Evolutionary conservation across 768 basidiomycete species (phyloP).

Genomic region (Leccinum pellstonianum): DNA sequence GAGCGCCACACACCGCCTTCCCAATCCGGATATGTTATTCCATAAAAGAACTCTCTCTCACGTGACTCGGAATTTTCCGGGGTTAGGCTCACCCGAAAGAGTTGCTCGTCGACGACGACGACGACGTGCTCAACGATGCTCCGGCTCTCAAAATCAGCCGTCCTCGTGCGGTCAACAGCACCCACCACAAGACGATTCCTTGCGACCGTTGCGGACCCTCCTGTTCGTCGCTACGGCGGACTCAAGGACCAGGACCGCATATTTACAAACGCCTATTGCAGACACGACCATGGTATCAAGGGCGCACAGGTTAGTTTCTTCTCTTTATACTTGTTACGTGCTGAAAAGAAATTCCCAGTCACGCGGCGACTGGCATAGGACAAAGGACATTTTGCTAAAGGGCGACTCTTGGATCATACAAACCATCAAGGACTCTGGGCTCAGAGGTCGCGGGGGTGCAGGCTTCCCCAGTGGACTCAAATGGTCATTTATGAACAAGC

Average conservation of each 20-base stretch:
- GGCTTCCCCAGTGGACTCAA: slow-evolving; percentile 97
- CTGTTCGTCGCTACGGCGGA: slow-evolving; percentile 89
- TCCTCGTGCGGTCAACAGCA: slow-evolving; percentile 15
- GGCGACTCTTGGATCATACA: slow-evolving; percentile 98
- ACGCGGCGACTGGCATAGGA: slow-evolving; percentile 97
- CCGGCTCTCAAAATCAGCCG: slow-evolving; percentile 27
- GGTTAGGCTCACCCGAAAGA: neutral
- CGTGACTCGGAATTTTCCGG: slow-evolving; percentile 25
- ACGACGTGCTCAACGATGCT: slow-evolving; percentile 26
- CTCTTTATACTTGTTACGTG: neutral
- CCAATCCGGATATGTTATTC: neutral
- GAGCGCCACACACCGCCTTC: slow-evolving; percentile 13
- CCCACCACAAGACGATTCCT: slow-evolving; percentile 33
- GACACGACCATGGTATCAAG: slow-evolving; percentile 90
- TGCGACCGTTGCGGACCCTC: slow-evolving; percentile 80
- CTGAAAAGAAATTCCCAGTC: slow-evolving; percentile 43
- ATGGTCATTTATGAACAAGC: slow-evolving; percentile 99
- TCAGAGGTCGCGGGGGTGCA: slow-evolving; percentile 94
- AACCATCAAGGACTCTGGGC: slow-evolving; percentile 91
- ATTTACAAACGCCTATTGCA: slow-evolving; percentile 87
- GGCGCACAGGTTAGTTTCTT: slow-evolving; percentile 68
- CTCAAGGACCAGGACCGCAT: slow-evolving; percentile 93
- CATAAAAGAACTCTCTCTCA: slow-evolving; percentile 31
- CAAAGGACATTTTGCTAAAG: slow-evolving; percentile 93
- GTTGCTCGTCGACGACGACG: slow-evolving; percentile 7